phyloP scores from a whole-genome alignment of 176 grass and related monocot species.

The Rhynchospora tenuis region DNA sequence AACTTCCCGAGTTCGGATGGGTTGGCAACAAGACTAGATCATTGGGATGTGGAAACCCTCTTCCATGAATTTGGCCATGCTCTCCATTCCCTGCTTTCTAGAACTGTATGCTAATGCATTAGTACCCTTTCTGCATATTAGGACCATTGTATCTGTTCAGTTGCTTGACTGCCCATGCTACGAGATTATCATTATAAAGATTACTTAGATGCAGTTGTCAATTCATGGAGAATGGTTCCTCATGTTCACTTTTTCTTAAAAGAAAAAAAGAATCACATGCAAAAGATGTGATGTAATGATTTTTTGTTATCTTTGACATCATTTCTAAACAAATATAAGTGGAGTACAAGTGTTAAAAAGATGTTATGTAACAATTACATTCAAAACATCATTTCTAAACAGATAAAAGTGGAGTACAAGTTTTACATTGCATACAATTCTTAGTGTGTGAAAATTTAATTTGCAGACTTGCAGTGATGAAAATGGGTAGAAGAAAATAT shows the following conservation, averaged over 20 bases:
- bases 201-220: not conserved
- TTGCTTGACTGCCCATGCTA: not conserved
- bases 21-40: constrained; percentile 66
- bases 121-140: not conserved
- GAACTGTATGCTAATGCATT: constrained; percentile 53
- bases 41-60: constrained; percentile 84
- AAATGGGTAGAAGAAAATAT: not conserved
- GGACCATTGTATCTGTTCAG: not conserved
- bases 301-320: no score
- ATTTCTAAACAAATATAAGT: no score
- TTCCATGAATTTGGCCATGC: constrained; percentile 99
- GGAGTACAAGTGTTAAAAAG: no score
- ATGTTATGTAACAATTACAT: no score
- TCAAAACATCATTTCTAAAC: no score
- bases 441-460: not conserved
- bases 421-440: not conserved
- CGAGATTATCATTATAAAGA: not conserved
- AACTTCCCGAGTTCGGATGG: constrained; percentile 58
- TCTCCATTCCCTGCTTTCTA: constrained; percentile 92
- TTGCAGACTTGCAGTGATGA: not conserved
- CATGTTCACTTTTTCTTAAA: not conserved
- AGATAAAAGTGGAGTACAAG: no score
- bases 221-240: not conserved
- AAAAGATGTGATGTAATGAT: no score
- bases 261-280: no score